These are phyloP conservation scores for Crithidia bombi DNA, from an alignment of 208 protist species.

Conservation along the genomic window DNA sequence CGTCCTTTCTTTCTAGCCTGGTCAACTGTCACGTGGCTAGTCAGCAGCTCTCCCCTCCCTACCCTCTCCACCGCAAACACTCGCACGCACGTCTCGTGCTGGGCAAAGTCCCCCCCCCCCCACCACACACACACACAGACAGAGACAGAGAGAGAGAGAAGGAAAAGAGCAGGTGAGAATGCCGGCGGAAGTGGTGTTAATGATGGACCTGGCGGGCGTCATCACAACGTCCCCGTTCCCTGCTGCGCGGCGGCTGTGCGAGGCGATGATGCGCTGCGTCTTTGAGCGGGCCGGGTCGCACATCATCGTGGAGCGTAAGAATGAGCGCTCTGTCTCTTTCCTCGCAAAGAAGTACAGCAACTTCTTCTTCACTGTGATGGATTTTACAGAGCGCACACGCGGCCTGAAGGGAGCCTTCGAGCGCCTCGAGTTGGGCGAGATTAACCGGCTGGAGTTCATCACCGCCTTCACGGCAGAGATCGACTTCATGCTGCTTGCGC, in stretches of 20 bases:
- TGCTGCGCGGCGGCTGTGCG: conserved; percentile 63
- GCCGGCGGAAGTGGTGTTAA: conserved; percentile 77
- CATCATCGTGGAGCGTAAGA: conserved; percentile 43
- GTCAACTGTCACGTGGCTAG: too few relatives aligned
- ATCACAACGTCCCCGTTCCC: conserved; percentile 72
- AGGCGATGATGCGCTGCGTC: conserved; percentile 75
- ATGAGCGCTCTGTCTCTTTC: conserved; percentile 45
- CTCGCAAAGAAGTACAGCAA: conserved; percentile 74
- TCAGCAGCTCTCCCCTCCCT: not conserved
- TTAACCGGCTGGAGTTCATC: conserved; percentile 74
- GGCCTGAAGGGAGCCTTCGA: conserved; percentile 59
- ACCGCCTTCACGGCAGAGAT: conserved; percentile 57
- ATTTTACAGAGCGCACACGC: conserved; percentile 67
- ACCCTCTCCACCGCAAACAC: too few relatives aligned
- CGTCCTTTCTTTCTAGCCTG: too few relatives aligned
- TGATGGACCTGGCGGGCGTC: conserved; percentile 78
- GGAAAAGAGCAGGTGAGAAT: conserved; percentile 20
- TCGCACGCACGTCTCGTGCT: too few relatives aligned
- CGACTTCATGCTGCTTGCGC: conserved; percentile 61
- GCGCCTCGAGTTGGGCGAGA: conserved; percentile 74
- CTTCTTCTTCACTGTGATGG: conserved; percentile 68
- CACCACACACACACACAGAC: not conserved
- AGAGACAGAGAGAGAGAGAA: conserved; percentile 5
- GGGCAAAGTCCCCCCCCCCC: too few relatives aligned
- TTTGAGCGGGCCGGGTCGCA: conserved; percentile 68